phyloP scores from a whole-genome alignment of 345 rosid species.

The Draba incana region DNA sequence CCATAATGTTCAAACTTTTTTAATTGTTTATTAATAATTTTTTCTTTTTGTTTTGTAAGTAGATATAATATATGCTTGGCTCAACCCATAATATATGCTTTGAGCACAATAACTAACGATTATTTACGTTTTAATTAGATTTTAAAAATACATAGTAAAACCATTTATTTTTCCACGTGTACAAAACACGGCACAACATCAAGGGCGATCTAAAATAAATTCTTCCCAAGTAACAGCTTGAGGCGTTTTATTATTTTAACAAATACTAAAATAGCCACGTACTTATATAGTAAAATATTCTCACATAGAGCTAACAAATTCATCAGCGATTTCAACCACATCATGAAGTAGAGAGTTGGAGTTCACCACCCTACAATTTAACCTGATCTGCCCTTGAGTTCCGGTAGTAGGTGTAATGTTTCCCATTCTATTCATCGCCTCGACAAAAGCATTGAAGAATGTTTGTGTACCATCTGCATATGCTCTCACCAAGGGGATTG shows the following conservation, averaged over 20 bases:
- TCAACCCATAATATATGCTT: no score
- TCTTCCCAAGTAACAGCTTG: no score
- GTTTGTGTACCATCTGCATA: slow-evolving; percentile 42
- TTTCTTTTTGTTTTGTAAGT: no score
- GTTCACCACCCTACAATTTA: slow-evolving; percentile 51
- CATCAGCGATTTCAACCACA: slow-evolving; percentile 27
- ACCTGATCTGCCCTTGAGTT: slow-evolving; percentile 52
- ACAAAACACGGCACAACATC: no score
- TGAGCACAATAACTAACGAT: no score
- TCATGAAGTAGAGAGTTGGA: slow-evolving; percentile 29
- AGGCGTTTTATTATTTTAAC: slow-evolving; percentile 12
- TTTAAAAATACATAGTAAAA: no score
- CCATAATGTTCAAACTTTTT: no score
- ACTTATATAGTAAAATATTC: neutral
- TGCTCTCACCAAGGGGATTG: slow-evolving; percentile 49
- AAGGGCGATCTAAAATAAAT: no score
- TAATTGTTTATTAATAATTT: no score
- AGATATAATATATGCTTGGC: no score
- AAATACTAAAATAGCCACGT: neutral
- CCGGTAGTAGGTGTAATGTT: slow-evolving; percentile 43
- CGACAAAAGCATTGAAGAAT: slow-evolving; percentile 53
- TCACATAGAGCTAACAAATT: slow-evolving; percentile 33
- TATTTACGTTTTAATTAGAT: no score
- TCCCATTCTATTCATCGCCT: slow-evolving; percentile 74
- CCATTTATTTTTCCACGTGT: no score